Evolutionary conservation across 163 green algal genomes (phyloP).

Genomic region (Scenedesmus sp.): DNA sequence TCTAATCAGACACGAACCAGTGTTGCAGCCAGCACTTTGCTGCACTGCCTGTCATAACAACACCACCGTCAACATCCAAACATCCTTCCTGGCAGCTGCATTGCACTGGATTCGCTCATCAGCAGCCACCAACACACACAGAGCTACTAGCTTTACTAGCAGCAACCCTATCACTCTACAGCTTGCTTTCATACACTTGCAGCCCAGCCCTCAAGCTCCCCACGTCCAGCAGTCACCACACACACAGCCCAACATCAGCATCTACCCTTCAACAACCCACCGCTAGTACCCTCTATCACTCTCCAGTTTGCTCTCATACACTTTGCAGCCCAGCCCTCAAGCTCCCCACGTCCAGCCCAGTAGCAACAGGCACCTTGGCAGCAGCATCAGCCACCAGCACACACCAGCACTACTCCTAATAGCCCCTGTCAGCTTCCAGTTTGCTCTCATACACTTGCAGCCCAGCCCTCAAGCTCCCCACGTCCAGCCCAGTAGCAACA

Average conservation of each 20-base stretch:
- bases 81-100: no score
- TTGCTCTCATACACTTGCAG: slow-evolving; percentile 19
- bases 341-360: not conserved
- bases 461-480: not conserved
- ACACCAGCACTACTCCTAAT: not conserved
- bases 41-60: not conserved
- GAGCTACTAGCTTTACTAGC: not conserved
- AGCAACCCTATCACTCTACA: not conserved
- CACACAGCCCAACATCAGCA: not conserved
- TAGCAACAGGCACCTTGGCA: not conserved
- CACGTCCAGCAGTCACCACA: not conserved
- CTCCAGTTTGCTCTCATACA: slow-evolving; percentile 18
- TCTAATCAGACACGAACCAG: no score
- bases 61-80: no score
- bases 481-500: slow-evolving; percentile 2
- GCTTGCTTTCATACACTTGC: not conserved
- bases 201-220: not conserved
- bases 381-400: no score
- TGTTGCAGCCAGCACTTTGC: not conserved
- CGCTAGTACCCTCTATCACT: slow-evolving; percentile 26
- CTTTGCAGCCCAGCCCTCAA: slow-evolving; percentile 11
- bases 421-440: slow-evolving; percentile 21
- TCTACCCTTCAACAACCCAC: not conserved
- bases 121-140: no score
- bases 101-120: no score